A percentile compares a stretch with the other conserved stretches of the same genome.
Conservation (phyloP, 805 yeast genomes). For the Ogataea kodamae region DNA sequence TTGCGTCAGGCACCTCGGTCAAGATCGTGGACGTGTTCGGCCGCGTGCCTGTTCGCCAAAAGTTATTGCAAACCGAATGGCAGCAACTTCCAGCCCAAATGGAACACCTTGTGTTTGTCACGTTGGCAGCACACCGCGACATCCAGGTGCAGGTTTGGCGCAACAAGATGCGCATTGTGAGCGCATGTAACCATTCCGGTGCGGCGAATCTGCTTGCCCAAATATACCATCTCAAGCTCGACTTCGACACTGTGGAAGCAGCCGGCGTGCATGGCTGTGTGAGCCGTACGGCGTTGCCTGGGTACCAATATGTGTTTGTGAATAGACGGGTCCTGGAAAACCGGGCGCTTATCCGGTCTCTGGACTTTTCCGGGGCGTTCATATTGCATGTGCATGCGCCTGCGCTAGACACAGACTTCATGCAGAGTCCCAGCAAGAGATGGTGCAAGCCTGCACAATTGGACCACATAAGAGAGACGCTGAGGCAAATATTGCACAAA, state of each 20-base stretch:
- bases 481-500: too few species aligned
- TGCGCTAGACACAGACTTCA: background rate
- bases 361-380: conserved; percentile 14
- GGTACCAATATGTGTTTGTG: conserved; percentile 43
- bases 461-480: background rate
- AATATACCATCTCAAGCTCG: conserved; percentile 8
- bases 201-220: background rate
- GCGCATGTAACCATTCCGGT: conserved; percentile 2
- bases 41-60: conserved; percentile 42
- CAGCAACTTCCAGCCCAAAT: conserved; percentile 29
- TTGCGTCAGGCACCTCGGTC: conserved; percentile 38
- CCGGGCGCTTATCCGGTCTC: conserved; percentile 18
- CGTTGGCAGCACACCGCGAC: conserved; percentile 28
- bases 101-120: conserved; percentile 29
- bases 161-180: conserved; percentile 5
- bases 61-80: conserved; percentile 23
- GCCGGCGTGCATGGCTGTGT: conserved; percentile 37
- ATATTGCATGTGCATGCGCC: background rate
- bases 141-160: conserved; percentile 19
- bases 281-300: conserved; percentile 35
- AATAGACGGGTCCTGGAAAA: conserved; percentile 38
- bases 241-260: conserved; percentile 28
- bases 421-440: background rate
- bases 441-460: too few species aligned
- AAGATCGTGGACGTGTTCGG: conserved; percentile 39